Percentiles rank a stretch among this genome's conserved stretches.
phyloP scores from a whole-genome alignment of 192 early-diverging fungal species.

The Coemansia sp. region DNA sequence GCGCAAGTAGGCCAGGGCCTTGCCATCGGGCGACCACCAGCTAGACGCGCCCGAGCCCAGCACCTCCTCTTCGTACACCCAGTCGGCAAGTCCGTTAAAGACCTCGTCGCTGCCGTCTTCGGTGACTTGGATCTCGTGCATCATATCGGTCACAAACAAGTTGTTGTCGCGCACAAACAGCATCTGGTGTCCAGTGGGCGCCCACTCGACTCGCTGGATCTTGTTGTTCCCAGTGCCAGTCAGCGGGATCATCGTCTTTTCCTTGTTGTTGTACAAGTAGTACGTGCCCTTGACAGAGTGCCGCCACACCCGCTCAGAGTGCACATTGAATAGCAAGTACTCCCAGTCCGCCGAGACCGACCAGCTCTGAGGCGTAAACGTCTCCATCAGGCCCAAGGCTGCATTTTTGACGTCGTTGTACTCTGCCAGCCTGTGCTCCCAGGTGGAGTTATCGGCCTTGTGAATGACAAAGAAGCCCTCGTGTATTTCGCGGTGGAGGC shows the following conservation, averaged over 20 bases:
- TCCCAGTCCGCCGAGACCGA: slow-evolving; percentile 76
- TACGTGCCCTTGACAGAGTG: slow-evolving; percentile 82
- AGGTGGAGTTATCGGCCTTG: slow-evolving; percentile 37
- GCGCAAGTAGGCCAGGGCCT: slow-evolving; percentile 75
- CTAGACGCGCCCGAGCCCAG: slow-evolving; percentile 62
- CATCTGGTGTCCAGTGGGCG: slow-evolving; percentile 71
- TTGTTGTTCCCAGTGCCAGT: slow-evolving; percentile 33
- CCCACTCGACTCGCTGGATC: slow-evolving; percentile 73
- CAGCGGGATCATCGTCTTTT: slow-evolving; percentile 63
- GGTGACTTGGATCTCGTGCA: slow-evolving; percentile 72
- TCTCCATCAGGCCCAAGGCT: slow-evolving; percentile 12
- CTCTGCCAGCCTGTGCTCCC: slow-evolving; percentile 32
- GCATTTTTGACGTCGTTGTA: slow-evolving; percentile 27
- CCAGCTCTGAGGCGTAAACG: slow-evolving; percentile 52
- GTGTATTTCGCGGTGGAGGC: slow-evolving; percentile 32
- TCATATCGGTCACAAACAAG: slow-evolving; percentile 74
- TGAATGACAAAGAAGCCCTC: slow-evolving; percentile 20
- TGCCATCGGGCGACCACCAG: slow-evolving; percentile 88
- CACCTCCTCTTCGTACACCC: slow-evolving; percentile 99
- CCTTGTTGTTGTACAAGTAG: slow-evolving; percentile 68
- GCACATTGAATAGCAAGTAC: slow-evolving; percentile 71
- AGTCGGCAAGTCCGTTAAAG: slow-evolving; percentile 95
- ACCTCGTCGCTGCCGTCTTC: slow-evolving; percentile 76
- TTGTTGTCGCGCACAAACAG: slow-evolving; percentile 89
- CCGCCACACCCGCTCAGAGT: slow-evolving; percentile 71